Evolutionary conservation across 306 rosid genomes (phyloP), one percentile per base, ranked within the genome.

Genomic region (Notholithocarpus densiflorus): DNA sequence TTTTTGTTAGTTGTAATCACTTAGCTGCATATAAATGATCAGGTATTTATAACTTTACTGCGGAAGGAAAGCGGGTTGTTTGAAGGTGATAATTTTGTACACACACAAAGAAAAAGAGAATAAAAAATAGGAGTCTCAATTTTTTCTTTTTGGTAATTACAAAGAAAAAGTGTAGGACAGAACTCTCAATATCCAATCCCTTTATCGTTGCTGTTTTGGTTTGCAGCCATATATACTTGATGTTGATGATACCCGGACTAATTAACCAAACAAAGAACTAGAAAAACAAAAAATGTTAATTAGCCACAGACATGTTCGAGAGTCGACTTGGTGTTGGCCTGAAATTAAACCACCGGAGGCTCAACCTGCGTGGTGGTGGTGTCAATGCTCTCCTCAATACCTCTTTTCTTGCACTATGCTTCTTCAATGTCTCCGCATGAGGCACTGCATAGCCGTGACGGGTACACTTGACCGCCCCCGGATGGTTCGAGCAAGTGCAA

Each of bases 301-400:
- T 79, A 89, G 91, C 92, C 92, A 77, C 61, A 17, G 97, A 89
- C 98, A 94, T 94, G 79, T 74, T 89, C 56, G 97, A 92, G 31
- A 94, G 97, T 52, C 98, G 88, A 78, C 98, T 94, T 1, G 97
- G 98, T 31, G 90, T 88, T 14, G 98, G 94, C 62, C 88, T 88
- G 79, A 92, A 94, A 87, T 92, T 92, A 86, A 82, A 81, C 92
- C 97, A 95, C 74, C 98, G 85, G 71, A 92, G 91, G 29, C 79
- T 84, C 6, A 89, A 81, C 48, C 87, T 83, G 45, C 88, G 86
- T 4, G 79, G 86, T 1, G 93, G 91, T 17, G 92, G 96, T 5
- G 84, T 79, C 29, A 95, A 75, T 1, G 98, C 98, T 69, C 97
- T 95, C 87, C 91, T 86, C 76, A 92, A 31, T 0, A 91, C 82